Base-by-base conservation (phyloP, 208 protist species). In the Crithidia sp. region DNA sequence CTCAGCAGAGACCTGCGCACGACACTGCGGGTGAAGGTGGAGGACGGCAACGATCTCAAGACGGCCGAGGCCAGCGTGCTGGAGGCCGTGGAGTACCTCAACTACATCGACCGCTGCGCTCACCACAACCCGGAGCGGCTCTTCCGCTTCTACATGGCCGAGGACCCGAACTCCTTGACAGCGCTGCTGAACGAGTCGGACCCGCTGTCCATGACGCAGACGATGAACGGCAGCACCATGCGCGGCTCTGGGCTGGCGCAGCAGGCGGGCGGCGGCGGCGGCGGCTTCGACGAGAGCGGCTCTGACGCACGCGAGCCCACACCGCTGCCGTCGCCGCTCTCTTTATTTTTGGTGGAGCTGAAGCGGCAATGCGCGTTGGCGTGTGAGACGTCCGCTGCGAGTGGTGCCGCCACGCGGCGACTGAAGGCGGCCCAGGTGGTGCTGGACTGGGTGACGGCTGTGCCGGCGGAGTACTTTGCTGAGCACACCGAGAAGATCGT, bases 71-170 rank as follows among this genome's bases (percentile, higher is more conserved):
- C 83, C 57, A 84, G 79, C 28, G 70, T 97, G 13, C 61, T 74
- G 5, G 81, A 90, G 61, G 78, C 81, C 44, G 72, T 91, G 44
- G 89, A 97, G 79, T 97, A 97, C 66, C 67, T 97, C 12, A 76
- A 90, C 78, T 97, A 82, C 69, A 93, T 97, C 41, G 44, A 89
- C 63, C 59, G 55, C 65, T 65, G 79, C 16, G 81, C 90, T 3
- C 58, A 74, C 36, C 83, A 83, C 64, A 79, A 83, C 66, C 55
- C 74, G 16, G 80, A 87, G 5, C 62, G 50, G 14, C 85, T 95
- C 68, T 95, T 93, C 45, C 74, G 77, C 54, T 88, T 96, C 36
- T 96, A 95, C 76, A 94, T 95, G 88, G 90, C 91, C 43, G 92
- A 95, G 57, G 90, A 95, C 59, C 83, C 81, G 43, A 59, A 57